Evolutionary conservation across 2,329 filamentous ascomycete genomes (phyloP), one percentile per base, ranked within the genome.

Genomic region (Sphaerulina populicola): DNA sequence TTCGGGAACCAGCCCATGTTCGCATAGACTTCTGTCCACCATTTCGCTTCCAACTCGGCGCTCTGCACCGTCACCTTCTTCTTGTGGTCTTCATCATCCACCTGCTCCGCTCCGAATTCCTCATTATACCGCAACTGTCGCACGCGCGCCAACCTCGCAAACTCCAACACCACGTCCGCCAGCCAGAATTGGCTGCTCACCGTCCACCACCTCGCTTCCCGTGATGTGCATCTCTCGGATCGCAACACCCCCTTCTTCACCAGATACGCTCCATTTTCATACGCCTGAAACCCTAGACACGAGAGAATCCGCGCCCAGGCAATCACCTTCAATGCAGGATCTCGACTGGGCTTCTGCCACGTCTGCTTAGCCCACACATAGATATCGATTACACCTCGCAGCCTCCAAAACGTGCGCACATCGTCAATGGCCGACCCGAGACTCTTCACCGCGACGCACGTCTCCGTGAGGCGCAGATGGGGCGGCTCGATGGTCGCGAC

Each of bases 201-300:
- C 14, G 82, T 67, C 69, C 79, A 83, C 65, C 83, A 82, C 58
- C 72, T 74, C 27, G 68, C 76, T 66, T 86, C 77, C 43, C 77
- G 77, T 30, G 50, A 60, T 35, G 41, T 44, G 44, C 59, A 62
- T 12, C 44, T 37, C 47, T 67, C 65, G 0, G 70, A 69, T 7
- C 54, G 58, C 29, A 95, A 65, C 3, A 94, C 78, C 15, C 84
- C 83, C 67, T 89, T 89, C 54, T 75, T 74, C 2, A 82, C 77
- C 35, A 97, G 77, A 72, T 85, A 94, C 12, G 85, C 85, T 36
- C 78, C 77, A 70, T 95, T 96, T 74, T 98, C 93, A 37, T 91
- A 75, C 1, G 79, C 71, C 70, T 96, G 89, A 72, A 86, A 94
- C 8, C 73, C 66, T 8, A 85, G 69, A 67, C 86, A 85, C 9